These are phyloP conservation scores for Coelastrella sp. DNA, from an alignment of 139 green algal species.

Conservation along the genomic window DNA sequence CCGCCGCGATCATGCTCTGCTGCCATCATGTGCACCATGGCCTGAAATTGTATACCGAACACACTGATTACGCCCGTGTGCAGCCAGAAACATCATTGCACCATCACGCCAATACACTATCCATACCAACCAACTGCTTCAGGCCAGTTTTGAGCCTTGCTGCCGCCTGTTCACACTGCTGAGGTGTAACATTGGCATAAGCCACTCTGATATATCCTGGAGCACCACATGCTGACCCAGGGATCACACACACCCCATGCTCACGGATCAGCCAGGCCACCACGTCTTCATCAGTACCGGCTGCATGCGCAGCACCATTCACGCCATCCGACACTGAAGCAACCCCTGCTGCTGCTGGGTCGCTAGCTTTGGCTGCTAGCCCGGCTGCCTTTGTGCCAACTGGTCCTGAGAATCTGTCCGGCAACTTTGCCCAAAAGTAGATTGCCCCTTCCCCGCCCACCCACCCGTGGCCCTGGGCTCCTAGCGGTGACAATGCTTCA, in stretches of 20 bases:
- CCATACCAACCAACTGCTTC: constrained; percentile 71
- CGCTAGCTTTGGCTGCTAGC: neutral
- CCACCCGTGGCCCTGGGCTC: constrained; percentile 7
- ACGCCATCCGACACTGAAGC: neutral
- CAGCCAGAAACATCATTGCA: neutral
- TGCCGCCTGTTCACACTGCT: constrained; percentile 77
- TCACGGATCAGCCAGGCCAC: constrained; percentile 88
- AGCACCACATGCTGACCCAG: constrained; percentile 84
- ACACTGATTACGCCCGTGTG: neutral
- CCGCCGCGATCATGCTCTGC: no score
- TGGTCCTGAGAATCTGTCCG: constrained; percentile 45
- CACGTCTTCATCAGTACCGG: constrained; percentile 73
- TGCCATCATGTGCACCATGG: no score
- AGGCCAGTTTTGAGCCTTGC: constrained; percentile 81
- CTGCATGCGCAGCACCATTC: neutral
- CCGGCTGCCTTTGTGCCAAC: neutral
- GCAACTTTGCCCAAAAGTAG: constrained; percentile 92
- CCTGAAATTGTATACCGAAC: no score
- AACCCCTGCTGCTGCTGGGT: neutral
- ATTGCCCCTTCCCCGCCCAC: constrained; percentile 92
- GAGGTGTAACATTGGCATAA: constrained; percentile 84
- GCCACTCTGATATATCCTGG: constrained; percentile 75
- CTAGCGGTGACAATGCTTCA: constrained; percentile 80
- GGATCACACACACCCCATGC: constrained; percentile 91
- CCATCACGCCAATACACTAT: neutral